Percentiles rank a stretch among this genome's conserved stretches.
phyloP scores from a whole-genome alignment of 345 rosid species.

The Mangifera indica region DNA sequence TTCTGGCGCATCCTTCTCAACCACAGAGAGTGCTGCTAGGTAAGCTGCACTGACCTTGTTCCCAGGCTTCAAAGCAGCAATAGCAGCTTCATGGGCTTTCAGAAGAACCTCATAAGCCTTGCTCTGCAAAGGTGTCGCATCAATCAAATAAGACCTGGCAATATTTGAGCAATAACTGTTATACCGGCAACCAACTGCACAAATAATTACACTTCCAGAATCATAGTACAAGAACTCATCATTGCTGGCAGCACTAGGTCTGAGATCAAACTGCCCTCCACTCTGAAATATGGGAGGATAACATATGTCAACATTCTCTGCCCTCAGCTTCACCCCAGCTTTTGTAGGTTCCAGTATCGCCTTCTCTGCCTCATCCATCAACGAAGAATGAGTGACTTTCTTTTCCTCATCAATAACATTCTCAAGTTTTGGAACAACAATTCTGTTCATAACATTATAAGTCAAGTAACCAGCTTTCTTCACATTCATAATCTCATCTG shows the following conservation, averaged over 20 bases:
- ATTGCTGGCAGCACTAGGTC: conserved; percentile 90
- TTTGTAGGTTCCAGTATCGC: conserved; percentile 77
- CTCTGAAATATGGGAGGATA: conserved; percentile 97
- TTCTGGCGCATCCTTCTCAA: conserved; percentile 82
- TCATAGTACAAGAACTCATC: conserved; percentile 78
- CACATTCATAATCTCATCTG: conserved; percentile 61
- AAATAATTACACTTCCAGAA: conserved; percentile 79
- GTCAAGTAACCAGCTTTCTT: conserved; percentile 83
- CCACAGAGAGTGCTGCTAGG: conserved; percentile 74
- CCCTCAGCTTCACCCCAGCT: conserved; percentile 78
- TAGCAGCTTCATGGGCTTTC: conserved; percentile 91
- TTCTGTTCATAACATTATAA: conserved; percentile 70
- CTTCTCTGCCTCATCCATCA: conserved; percentile 93
- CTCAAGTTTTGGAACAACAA: conserved; percentile 89
- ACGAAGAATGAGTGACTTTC: conserved; percentile 69
- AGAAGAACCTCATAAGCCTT: conserved; percentile 91
- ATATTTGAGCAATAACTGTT: conserved; percentile 92
- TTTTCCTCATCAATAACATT: conserved; percentile 88
- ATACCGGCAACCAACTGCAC: conserved; percentile 84
- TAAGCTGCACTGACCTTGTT: conserved; percentile 62
- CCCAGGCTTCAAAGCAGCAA: conserved; percentile 69
- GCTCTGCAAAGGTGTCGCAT: conserved; percentile 75
- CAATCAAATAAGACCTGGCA: conserved; percentile 81
- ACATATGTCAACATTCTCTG: conserved; percentile 91
- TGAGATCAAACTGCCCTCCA: conserved; percentile 89